Base-by-base conservation (phyloP, 1,139 yeast genomes). In the Debaryomyces coudertii region DNA sequence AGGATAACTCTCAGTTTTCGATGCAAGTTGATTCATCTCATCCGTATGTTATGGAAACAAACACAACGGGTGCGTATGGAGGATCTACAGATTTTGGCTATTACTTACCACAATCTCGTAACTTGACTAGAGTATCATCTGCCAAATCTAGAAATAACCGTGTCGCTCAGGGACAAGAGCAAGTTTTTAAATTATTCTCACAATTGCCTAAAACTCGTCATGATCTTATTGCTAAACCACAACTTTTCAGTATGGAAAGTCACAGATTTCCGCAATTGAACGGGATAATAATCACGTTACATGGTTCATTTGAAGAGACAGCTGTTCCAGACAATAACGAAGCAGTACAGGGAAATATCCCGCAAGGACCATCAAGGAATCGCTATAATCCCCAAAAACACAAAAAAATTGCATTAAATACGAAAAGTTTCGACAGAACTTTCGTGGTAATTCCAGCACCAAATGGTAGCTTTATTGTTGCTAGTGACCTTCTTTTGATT, bases 351-450 rank as follows among this genome's bases (percentile, higher is more conserved):
- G 60, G 54, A 6, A 53, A 46, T 36, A 46, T 52, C 23, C 43
- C 53, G 12, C 49, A 48, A 8, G 67, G 60, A 36, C 61, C 69
- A 34, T 61, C 69, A 34, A 63, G 72, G 50, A 68, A 68, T 34
- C 65, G 72, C 51, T 68, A 66, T 51, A 65, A 63, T 47, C 46
- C 52, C 30, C 63, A 53, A 39, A 65, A 66, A 47, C 65, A 60
- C 25, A 68, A 69, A 45, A 71, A 73, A 44, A 66, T 75, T 29
- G 65, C 77, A n/a, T 67, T 86, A 38, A 69, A 80, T 23, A 73
- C 74, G 52, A 85, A 93, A 61, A 81, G 93, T n/a, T 93, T 93
- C 65, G 98, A 93, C 64, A 78, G 99, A 60, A 77, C 86, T 0
- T 84, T 93, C 63, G 74, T 89, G n/a, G 80, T 90, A 25, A 82